Base-by-base conservation (phyloP, 73 alveolate genomes). In the Diophrys appendiculata region DNA sequence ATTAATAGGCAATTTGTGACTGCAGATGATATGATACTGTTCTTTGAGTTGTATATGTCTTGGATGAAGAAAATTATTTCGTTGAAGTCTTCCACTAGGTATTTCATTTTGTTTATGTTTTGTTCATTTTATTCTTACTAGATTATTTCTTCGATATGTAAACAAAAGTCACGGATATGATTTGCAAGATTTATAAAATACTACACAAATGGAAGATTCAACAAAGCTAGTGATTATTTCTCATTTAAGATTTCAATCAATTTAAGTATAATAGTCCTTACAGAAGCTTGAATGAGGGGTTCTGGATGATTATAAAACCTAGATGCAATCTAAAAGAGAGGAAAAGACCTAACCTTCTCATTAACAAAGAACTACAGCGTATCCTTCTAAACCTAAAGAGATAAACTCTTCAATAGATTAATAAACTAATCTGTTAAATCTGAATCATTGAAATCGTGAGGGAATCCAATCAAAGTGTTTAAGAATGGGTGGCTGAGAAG, bases 391-490 rank as follows among this genome's bases (percentile, higher is more conserved):
- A 95, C 78, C 56, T 91, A 81, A 27, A 95, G 75, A 53, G 97
- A 90, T 56, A 95, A 86, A 84, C 95, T 89, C 86, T 95, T 95
- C 68, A 95, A 75, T 79, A 95, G 93, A 31, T 92, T 87, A 25
- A 95, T 96, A 88, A 91, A 95, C 86, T 91, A 93, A 71, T 93
- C 97, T 27, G 93, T 91, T 26, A 95, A 82, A 76, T 95, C 99
- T 60, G 89, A 95, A 74, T 95, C 43, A 3, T 69, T 43, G 5
- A 72, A 26, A 56, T 90, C 92, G 68, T 80, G 86, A 60, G 80
- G 82, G 31, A 82, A 73, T 24, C 84, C 52, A 25, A 90, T 87
- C 70, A 90, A 79, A 24, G 80, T 84, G 64, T 90, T 90, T 31
- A 86, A 52, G 74, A 90, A 82, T 43, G 89, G 78, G 75, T 90